Evolutionary conservation across 208 protist species (phyloP), one percentile per base, ranked within the genome.

Genomic region (Borovskyia barvae): DNA sequence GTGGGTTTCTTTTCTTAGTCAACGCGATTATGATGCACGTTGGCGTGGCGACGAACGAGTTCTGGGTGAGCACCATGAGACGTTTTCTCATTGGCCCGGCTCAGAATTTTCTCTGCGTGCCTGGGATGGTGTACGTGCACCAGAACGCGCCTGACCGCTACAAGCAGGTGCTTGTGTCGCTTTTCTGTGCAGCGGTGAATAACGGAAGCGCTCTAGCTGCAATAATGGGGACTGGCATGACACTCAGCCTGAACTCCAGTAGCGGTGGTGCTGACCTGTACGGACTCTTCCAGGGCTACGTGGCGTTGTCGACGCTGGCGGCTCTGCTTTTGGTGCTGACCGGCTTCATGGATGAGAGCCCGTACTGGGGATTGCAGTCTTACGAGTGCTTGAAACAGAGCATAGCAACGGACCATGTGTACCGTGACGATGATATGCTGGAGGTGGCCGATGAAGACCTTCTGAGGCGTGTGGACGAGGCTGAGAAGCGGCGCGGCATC

Each of bases 151-250:
- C 72, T 24, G 67, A 70, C 29, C 75, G 77, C 45, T 74, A 79
- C 71, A 59, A 24, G 26, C 39, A 77, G 25, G 61, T 78, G 61
- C 72, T 85, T 41, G 83, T 80, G 64, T 75, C 85, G n/a, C 20
- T 92, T 35, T 90, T 89, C 62, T 78, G 87, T 53, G 60, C 90
- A 17, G 86, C 80, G 58, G 77, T 57, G 3, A 92, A 80, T 37
- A 73, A 92, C 37, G 87, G 84, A 35, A 90, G 83, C 53, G 77
- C 91, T 57, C 19, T 90, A 35, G 85, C 84, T 24, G 72, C 84
- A 28, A 51, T 65, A 39, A 65, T 92, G 24, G 87, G 84, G 30
- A 52, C 87, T 43, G 69, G 70, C 7, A 15, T 89, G 8, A 72
- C 65, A 22, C 68, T 77, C 28, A 85, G 70, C 36, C 54, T 82